Evolutionary conservation across 495 filamentous ascomycete genomes (phyloP).

Genomic region (Podospora pseudocomata): DNA sequence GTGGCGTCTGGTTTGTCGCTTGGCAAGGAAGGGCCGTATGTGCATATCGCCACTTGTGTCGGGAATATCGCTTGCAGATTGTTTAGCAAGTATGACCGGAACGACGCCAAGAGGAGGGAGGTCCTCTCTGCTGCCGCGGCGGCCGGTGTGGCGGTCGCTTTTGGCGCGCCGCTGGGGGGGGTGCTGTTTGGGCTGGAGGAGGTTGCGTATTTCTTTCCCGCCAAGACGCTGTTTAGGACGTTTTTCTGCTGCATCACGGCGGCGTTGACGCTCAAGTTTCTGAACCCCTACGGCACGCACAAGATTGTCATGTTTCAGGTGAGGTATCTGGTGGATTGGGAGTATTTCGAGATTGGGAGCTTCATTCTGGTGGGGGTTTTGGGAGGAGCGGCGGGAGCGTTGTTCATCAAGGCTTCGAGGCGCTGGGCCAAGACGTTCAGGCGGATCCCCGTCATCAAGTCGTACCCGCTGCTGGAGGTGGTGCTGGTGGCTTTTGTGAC

Average conservation of each 20-base stretch:
- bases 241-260: constrained; percentile 98
- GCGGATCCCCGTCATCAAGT: constrained; percentile 73
- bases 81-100: constrained; percentile 88
- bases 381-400: constrained; percentile 77
- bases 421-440: constrained; percentile 88
- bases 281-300: constrained; percentile 92
- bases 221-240: constrained; percentile 96
- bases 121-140: constrained; percentile 89
- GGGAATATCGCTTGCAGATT: constrained; percentile 93
- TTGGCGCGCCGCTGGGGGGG: constrained; percentile 88
- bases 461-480: constrained; percentile 81
- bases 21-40: constrained; percentile 95
- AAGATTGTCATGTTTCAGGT: constrained; percentile 98
- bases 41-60: constrained; percentile 93
- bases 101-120: constrained; percentile 85
- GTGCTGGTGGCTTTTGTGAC: constrained; percentile 82
- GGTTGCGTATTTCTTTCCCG: constrained; percentile 94
- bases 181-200: constrained; percentile 94
- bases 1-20: constrained; percentile 90
- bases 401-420: constrained; percentile 94
- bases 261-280: constrained; percentile 83
- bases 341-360: constrained; percentile 80
- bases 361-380: constrained; percentile 84
- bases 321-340: constrained; percentile 88
- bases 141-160: constrained; percentile 90